These are phyloP conservation scores for Marchantia paleacea DNA, from an alignment of 225 moss, liverwort and hornwort species.

Conservation along the genomic window DNA sequence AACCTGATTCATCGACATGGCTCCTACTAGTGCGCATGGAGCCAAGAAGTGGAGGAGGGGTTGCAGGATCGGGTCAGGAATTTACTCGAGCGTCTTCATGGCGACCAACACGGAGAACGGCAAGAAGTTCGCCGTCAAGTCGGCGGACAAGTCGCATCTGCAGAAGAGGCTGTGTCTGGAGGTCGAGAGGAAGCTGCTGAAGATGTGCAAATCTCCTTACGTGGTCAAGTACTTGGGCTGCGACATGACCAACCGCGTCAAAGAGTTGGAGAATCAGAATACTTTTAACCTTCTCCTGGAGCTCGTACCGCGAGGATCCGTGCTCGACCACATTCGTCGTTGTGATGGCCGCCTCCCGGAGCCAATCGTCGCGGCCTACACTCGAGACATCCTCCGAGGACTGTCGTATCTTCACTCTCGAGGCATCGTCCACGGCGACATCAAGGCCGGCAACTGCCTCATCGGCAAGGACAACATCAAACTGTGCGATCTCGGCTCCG, in stretches of 20 bases:
- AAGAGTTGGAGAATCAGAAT: not conserved
- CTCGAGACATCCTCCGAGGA: slow-evolving; percentile 30
- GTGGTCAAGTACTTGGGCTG: slow-evolving; percentile 33
- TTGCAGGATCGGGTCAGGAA: slow-evolving; percentile 21
- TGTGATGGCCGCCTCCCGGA: slow-evolving; percentile 22
- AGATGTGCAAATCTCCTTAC: slow-evolving; percentile 25
- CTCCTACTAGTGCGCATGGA: not conserved
- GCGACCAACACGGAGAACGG: slow-evolving; percentile 11
- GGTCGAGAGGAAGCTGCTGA: slow-evolving; percentile 28
- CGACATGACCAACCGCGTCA: not conserved
- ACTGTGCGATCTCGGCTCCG: slow-evolving; percentile 40
- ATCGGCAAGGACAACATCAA: slow-evolving; percentile 28
- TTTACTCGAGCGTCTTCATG: slow-evolving; percentile 15
- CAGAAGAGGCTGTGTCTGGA: slow-evolving; percentile 23
- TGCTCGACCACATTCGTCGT: not conserved
- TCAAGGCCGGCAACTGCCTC: slow-evolving; percentile 34
- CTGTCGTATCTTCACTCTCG: slow-evolving; percentile 25
- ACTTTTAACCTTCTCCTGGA: slow-evolving; percentile 33
- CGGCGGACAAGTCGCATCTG: slow-evolving; percentile 9
- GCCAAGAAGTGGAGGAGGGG: slow-evolving; percentile 30
- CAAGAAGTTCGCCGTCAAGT: slow-evolving; percentile 29
- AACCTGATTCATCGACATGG: not conserved
- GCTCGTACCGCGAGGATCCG: slow-evolving; percentile 20
- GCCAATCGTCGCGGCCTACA: slow-evolving; percentile 32
- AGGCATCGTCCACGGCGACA: slow-evolving; percentile 34